Conservation (phyloP, 1,139 yeast species). For the Suhomyces panamericanus region DNA sequence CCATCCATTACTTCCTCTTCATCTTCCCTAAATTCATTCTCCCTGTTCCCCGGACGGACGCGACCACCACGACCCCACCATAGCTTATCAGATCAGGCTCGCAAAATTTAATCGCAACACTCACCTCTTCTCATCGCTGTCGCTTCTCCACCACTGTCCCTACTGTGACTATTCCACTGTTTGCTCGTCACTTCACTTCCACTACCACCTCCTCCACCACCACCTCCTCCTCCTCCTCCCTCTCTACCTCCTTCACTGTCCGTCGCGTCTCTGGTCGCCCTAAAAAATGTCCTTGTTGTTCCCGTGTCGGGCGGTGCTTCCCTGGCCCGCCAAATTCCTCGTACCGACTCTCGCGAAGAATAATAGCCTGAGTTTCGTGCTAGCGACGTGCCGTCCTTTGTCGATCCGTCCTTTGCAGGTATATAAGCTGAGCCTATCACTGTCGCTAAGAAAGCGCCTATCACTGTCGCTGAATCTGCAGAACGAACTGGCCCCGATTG, state of each 20-base stretch:
- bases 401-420: neutral
- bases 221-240: neutral
- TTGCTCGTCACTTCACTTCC: too few species aligned
- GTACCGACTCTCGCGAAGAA: slow-evolving; percentile 7
- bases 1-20: too few species aligned
- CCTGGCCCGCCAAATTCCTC: slow-evolving; percentile 6
- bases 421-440: too few species aligned
- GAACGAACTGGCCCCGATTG: too few species aligned
- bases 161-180: too few species aligned
- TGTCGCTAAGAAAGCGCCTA: too few species aligned
- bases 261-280: too few species aligned
- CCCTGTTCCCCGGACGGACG: neutral
- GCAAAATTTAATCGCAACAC: slow-evolving; percentile 6
- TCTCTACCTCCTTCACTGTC: too few species aligned
- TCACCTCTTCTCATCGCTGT: neutral
- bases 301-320: slow-evolving; percentile 5
- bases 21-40: neutral
- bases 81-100: slow-evolving; percentile 4
- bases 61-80: neutral
- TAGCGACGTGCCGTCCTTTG: neutral
- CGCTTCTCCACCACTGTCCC: too few species aligned
- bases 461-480: too few species aligned
- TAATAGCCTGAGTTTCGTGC: neutral
- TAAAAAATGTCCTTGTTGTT: slow-evolving; percentile 4
- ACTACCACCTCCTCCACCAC: neutral